Conservation (phyloP, 2,329 filamentous ascomycete species). For the Verticillium klebahnii region DNA sequence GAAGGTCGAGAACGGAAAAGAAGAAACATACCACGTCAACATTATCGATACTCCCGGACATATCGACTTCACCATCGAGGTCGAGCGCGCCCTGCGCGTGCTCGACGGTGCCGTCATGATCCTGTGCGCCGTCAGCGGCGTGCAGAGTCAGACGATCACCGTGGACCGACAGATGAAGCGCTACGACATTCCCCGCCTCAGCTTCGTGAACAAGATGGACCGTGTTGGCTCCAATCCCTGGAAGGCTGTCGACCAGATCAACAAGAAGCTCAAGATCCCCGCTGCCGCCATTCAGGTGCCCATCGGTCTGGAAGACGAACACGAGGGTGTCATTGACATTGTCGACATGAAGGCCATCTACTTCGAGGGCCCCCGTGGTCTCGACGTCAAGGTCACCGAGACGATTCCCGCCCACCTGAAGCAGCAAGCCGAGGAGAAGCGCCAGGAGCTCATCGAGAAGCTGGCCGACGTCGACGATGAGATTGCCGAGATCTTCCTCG, state of each 20-base stretch:
- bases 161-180: slow-evolving; percentile 98
- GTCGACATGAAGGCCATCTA: slow-evolving; percentile 91
- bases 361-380: slow-evolving; percentile 80
- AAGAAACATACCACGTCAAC: slow-evolving; percentile 95
- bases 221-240: slow-evolving; percentile 97
- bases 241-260: slow-evolving; percentile 97
- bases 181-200: slow-evolving; percentile 93
- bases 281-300: slow-evolving; percentile 93
- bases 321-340: slow-evolving; percentile 87
- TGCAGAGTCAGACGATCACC: slow-evolving; percentile 96
- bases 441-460: slow-evolving; percentile 84
- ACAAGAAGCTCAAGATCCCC: slow-evolving; percentile 87
- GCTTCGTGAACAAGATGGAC: slow-evolving; percentile 99
- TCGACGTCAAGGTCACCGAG: slow-evolving; percentile 69
- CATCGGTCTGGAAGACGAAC: slow-evolving; percentile 87
- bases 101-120: slow-evolving; percentile 98
- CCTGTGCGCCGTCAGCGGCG: slow-evolving; percentile 92
- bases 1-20: slow-evolving; percentile 77
- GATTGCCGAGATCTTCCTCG: slow-evolving; percentile 91
- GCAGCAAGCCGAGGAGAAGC: slow-evolving; percentile 74
- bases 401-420: slow-evolving; percentile 78
- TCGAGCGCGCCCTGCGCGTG: slow-evolving; percentile 90
- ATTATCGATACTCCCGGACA: slow-evolving; percentile 98
- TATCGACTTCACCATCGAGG: slow-evolving; percentile 99
- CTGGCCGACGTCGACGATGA: slow-evolving; percentile 97